Conservation (phyloP, 805 yeast genomes). For the Cyberlindnera veronae region DNA sequence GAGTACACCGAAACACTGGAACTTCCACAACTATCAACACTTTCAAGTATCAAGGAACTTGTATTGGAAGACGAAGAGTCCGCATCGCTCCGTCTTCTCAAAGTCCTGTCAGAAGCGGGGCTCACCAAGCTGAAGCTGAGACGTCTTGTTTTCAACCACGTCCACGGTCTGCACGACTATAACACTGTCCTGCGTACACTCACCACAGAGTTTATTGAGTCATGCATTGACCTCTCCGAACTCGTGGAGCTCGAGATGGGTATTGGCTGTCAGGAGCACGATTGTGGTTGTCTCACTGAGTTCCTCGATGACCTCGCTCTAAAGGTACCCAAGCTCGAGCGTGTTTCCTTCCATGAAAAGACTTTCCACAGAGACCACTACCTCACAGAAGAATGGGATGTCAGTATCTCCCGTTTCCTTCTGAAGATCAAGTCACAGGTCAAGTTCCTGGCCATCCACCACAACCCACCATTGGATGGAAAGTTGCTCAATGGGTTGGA, state of each 20-base stretch:
- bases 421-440: constrained; percentile 32
- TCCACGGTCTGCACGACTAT: constrained; percentile 44
- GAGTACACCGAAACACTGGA: constrained; percentile 9
- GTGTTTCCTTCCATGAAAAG: constrained; percentile 32
- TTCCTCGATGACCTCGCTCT: constrained; percentile 39
- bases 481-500: constrained; percentile 62
- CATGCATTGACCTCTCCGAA: constrained; percentile 28
- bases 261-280: constrained; percentile 49
- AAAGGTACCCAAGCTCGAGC: constrained; percentile 22
- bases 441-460: constrained; percentile 47
- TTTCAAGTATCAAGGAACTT: constrained; percentile 23
- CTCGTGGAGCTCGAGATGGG: constrained; percentile 46
- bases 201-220: constrained; percentile 29
- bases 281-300: constrained; percentile 43
- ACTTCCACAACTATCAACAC: constrained; percentile 4
- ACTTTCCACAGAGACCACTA: constrained; percentile 41
- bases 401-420: constrained; percentile 41
- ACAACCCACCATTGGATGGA: constrained; percentile 56
- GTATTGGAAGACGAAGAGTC: constrained; percentile 33
- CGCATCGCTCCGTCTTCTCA: constrained; percentile 36
- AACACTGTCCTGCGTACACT: constrained; percentile 33
- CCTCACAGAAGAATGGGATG: constrained; percentile 54
- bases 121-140: constrained; percentile 30
- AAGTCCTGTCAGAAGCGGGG: constrained; percentile 23
- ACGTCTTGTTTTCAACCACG: constrained; percentile 39